phyloP scores from a whole-genome alignment of 805 yeast species.

The Candida dajiaensis region DNA sequence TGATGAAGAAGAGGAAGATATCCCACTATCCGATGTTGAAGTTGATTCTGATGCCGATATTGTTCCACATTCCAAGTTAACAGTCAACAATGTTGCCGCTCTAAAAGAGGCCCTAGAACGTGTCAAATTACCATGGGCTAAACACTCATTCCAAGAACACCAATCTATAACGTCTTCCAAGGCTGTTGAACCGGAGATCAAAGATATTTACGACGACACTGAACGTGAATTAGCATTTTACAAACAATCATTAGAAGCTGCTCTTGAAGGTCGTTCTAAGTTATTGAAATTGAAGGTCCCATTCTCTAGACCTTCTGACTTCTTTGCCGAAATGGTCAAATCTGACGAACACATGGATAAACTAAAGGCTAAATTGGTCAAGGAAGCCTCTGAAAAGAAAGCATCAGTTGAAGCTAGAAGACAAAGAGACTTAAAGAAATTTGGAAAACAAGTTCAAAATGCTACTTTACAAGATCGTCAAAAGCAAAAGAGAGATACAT shows the following conservation, averaged over 20 bases:
- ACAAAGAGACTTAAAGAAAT: conserved; percentile 92
- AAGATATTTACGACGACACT: conserved; percentile 91
- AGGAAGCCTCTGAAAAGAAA: conserved; percentile 78
- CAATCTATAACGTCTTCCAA: conserved; percentile 61
- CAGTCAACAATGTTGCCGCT: conserved; percentile 85
- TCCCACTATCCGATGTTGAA: conserved; percentile 87
- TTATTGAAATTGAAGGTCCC: conserved; percentile 70
- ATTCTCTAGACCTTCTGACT: conserved; percentile 89
- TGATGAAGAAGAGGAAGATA: conserved; percentile 71
- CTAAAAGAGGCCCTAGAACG: conserved; percentile 62
- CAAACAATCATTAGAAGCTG: conserved; percentile 89
- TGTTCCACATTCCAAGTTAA: conserved; percentile 85
- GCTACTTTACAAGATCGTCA: conserved; percentile 92
- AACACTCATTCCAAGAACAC: conserved; percentile 77
- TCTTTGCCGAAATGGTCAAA: conserved; percentile 98
- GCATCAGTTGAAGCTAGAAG: conserved; percentile 90
- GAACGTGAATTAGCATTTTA: conserved; percentile 94
- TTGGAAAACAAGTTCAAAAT: conserved; percentile 94
- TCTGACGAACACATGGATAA: conserved; percentile 98
- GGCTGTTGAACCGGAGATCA: conserved; percentile 59
- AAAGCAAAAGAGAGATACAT: conserved; percentile 83
- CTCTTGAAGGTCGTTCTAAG: conserved; percentile 59
- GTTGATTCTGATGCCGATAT: conserved; percentile 92
- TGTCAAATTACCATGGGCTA: conserved; percentile 52
- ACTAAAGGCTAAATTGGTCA: conserved; percentile 71